phyloP scores from a whole-genome alignment of 768 basidiomycete genomes.

The Plicaturopsis crispa region DNA sequence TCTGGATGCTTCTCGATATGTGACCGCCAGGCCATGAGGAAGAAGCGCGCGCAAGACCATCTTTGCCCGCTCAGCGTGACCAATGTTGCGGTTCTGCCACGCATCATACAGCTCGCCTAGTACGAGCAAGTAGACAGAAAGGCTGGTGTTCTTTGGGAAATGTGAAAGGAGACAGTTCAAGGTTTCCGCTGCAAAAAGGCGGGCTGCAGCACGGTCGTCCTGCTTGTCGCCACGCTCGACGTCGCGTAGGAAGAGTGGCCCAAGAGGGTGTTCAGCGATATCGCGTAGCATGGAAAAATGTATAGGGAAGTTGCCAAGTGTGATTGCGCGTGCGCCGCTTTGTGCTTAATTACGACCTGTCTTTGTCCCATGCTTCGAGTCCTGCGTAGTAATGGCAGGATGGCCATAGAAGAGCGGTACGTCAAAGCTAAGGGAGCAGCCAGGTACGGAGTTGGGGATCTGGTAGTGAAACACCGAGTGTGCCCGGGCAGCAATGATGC shows the following conservation, averaged over 20 bases:
- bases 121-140: slow-evolving; percentile 16
- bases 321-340: slow-evolving; percentile 1
- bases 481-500: background rate
- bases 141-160: slow-evolving; percentile 5
- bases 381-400: slow-evolving; percentile 5
- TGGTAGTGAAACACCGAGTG: background rate
- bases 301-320: slow-evolving; percentile 4
- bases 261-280: background rate
- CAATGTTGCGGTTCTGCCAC: slow-evolving; percentile 17
- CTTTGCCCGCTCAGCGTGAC: slow-evolving; percentile 13
- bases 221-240: slow-evolving; percentile 20
- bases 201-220: slow-evolving; percentile 22
- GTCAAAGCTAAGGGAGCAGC: background rate
- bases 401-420: slow-evolving; percentile 5
- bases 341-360: slow-evolving; percentile 4
- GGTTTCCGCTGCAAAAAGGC: slow-evolving; percentile 16
- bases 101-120: slow-evolving; percentile 21
- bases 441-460: slow-evolving; percentile 1
- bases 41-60: slow-evolving; percentile 16
- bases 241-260: slow-evolving; percentile 16
- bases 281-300: slow-evolving; percentile 1
- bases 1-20: slow-evolving; percentile 12
- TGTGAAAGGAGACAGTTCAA: slow-evolving; percentile 6
- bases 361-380: slow-evolving; percentile 7
- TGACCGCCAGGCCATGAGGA: slow-evolving; percentile 16